Evolutionary conservation across 1,284 basidiomycete genomes (phyloP).

Genomic region (Cerioporus squamosus): DNA sequence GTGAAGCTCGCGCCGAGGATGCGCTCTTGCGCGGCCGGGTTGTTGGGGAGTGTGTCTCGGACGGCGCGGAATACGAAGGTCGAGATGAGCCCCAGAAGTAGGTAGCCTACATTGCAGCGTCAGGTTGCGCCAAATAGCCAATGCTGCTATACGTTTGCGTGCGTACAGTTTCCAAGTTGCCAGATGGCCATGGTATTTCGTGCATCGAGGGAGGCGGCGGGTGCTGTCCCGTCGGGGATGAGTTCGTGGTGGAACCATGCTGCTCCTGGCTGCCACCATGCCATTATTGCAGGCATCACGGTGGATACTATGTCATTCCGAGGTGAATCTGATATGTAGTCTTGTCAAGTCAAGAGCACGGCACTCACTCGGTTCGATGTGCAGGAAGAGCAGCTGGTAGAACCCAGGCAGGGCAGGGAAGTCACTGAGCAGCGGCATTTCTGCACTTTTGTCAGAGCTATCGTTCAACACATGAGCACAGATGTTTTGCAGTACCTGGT

Average conservation of each 20-base stretch:
- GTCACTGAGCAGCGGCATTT: slow-evolving; percentile 32
- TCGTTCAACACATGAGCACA: neutral
- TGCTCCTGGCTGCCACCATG: slow-evolving; percentile 67
- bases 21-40: slow-evolving; percentile 69
- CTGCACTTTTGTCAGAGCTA: slow-evolving; percentile 8
- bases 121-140: neutral
- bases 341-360: too few species aligned
- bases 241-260: slow-evolving; percentile 75
- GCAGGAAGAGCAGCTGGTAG: slow-evolving; percentile 69
- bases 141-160: neutral
- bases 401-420: slow-evolving; percentile 71
- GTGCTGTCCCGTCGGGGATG: slow-evolving; percentile 50
- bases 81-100: slow-evolving; percentile 69
- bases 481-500: neutral
- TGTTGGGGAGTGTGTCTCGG: slow-evolving; percentile 60
- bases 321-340: too few species aligned
- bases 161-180: slow-evolving; percentile 74
- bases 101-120: slow-evolving; percentile 53
- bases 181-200: slow-evolving; percentile 69
- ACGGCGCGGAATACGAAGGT: slow-evolving; percentile 74
- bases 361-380: slow-evolving; percentile 65
- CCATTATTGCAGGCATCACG: slow-evolving; percentile 58
- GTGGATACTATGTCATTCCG: slow-evolving; percentile 52
- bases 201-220: slow-evolving; percentile 44
- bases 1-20: slow-evolving; percentile 68